Evolutionary conservation across 1,139 yeast species (phyloP).

Genomic region (Arxiozyma telluris): DNA sequence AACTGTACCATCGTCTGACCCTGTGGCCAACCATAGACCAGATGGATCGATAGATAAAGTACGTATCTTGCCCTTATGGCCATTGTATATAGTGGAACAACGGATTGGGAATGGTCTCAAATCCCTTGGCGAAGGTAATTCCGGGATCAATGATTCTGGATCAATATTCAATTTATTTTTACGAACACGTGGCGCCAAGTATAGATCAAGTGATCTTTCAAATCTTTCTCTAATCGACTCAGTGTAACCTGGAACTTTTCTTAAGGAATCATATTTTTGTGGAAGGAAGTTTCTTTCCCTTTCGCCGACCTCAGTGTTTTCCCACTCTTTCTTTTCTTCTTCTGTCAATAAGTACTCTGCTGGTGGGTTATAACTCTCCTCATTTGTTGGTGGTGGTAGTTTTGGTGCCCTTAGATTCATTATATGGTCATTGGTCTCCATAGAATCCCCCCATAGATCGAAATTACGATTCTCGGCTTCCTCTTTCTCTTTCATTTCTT

Average conservation of each 20-base stretch:
- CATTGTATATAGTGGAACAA: constrained; percentile 73
- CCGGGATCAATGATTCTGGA: constrained; percentile 93
- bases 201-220: constrained; percentile 87
- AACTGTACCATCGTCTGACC: constrained; percentile 95
- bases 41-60: constrained; percentile 76
- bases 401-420: constrained; percentile 95
- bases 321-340: constrained; percentile 72
- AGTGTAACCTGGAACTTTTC: constrained; percentile 90
- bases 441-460: constrained; percentile 77
- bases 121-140: constrained; percentile 93
- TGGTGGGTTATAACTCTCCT: constrained; percentile 96
- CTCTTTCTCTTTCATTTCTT: constrained; percentile 46
- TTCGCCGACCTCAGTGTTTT: constrained; percentile 62
- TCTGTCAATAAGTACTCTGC: constrained; percentile 78
- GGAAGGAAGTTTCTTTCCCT: constrained; percentile 77
- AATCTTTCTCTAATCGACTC: constrained; percentile 82
- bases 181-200: constrained; percentile 93
- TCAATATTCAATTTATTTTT: constrained; percentile 86
- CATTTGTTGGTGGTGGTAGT: constrained; percentile 90
- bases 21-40: constrained; percentile 95
- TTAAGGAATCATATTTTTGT: constrained; percentile 66
- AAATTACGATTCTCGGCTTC: constrained; percentile 43
- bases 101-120: constrained; percentile 96
- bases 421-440: constrained; percentile 58
- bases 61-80: constrained; percentile 79